Base-by-base conservation (phyloP, 148 eudicot genomes). In the Hydrangea macrophylla region DNA sequence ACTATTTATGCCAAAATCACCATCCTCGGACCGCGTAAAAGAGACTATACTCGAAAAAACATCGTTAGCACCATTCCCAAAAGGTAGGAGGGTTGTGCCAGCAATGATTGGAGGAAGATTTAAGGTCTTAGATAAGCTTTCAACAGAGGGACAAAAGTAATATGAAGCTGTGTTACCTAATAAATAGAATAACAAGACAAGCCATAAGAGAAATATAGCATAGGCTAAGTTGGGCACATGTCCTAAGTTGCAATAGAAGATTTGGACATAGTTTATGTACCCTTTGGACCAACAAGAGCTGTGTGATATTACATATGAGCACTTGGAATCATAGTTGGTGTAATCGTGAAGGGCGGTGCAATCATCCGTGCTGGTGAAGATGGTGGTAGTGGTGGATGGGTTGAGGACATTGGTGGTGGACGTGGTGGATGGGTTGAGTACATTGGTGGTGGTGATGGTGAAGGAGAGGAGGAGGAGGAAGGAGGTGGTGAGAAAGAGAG, bases 21-120 rank as follows among this genome's bases (percentile, higher is more conserved):
- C 75, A 55, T 70, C 69, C 9, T 39, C 50, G 10, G 78, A 51
- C 3, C 68, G 58, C 1, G 75, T 56, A 39, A 78, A 78, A 1
- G 82, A 60, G 3, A 70, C 61, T 0, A 78, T 50, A 37, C 78
- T 74, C 0, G 78, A 35, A 35, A 78, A 70, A 8, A 78, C 82
- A 31, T 78, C 82, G 3, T 62, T 64, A 7, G 82, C 78, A 3
- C 82, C 82, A 56, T 78, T 78, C 0, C 82, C 82, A 0, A 78
- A 42, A 0, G 82, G 82, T 18, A 78, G 75, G 9, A 78, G 75
- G 11, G 78, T 78, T 20, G 75, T 62, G 2, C 82, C 82, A 24
- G 82, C 78, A 12, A 78, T 66, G 6, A 72, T 63, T 13, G 82
- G 78, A 0, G 82, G 60, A 1, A 78, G 75, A 18, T 62, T 70